Base-by-base conservation (phyloP, 2,329 filamentous ascomycete species). In the Ilyonectria robusta region DNA sequence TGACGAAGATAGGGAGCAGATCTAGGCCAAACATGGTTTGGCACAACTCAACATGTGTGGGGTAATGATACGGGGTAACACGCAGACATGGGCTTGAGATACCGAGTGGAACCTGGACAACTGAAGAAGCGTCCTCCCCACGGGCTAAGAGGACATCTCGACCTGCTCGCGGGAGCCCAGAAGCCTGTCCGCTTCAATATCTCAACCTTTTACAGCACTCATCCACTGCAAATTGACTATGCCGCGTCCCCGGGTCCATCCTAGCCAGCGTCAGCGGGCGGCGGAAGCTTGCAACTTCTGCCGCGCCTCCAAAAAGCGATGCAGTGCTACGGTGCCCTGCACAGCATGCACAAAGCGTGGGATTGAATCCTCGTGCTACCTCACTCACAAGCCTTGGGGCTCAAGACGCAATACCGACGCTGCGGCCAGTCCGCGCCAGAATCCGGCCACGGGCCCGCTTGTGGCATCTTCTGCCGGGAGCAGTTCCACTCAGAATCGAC, bases 181-280 rank as follows among this genome's bases (percentile, higher is more conserved):
- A 13, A 3, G 46, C 7, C 46, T 26, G 10, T 15, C 21, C 17
- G 46, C 9, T 19, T n/a, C 48, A 11, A 11, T 31, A n/a, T 19
- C 19, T 31, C n/a, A 7, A n/a, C 26, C 1, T 31, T 19, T 31
- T 37, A 19, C 50, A 21, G 33, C 31, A 37, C 8, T 21, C 17
- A 40, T 11, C 17, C 19, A 19, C 44, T 33, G 50, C 40, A 21
- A 59, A 26, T 9, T 15, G 11, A 7, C n/a, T 42, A 88, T 88
- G 86, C 85, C 85, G 65, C 85, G 86, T 23, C 85, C 85, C 13
- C 86, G 83, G 69, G 84, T 88, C 23, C 81, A 80, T 19, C 83
- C 84, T 2, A 81, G 83, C 54, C 82, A 86, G 66, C 83, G 86
- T 5, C 82, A 84, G 63, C 81, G 86, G 46, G 84, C 84, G 17